Evolutionary conservation across 495 filamentous ascomycete genomes (phyloP).

Genomic region (Aspergillus sclerotioniger): DNA sequence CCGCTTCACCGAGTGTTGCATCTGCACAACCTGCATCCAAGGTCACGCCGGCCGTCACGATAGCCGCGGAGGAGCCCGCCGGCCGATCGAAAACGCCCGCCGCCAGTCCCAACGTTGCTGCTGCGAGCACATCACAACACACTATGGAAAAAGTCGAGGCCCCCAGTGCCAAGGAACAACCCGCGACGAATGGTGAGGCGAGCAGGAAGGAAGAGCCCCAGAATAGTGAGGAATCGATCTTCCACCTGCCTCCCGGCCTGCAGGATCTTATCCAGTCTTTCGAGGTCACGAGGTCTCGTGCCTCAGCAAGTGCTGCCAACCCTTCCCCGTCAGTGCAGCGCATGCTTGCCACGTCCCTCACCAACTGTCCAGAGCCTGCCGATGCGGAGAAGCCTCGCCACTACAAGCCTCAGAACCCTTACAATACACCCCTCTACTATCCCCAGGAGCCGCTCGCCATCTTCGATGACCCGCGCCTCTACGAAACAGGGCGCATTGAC

Average conservation of each 20-base stretch:
- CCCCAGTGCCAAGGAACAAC: conserved; percentile 21
- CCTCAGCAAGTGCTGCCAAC: conserved; percentile 37
- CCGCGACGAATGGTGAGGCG: conserved; percentile 35
- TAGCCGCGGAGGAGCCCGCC: conserved; percentile 35
- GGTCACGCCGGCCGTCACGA: conserved; percentile 35
- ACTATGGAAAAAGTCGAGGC: conserved; percentile 44
- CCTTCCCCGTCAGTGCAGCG: conserved; percentile 64
- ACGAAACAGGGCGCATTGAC: conserved; percentile 73
- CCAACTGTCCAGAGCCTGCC: conserved; percentile 65
- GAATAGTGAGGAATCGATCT: conserved; percentile 79
- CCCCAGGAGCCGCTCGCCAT: conserved; percentile 87
- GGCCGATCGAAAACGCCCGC: conserved; percentile 52
- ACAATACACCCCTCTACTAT: conserved; percentile 79
- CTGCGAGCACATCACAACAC: conserved; percentile 31
- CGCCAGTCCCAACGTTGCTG: conserved; percentile 34
- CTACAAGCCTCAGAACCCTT: conserved; percentile 78
- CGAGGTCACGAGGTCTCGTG: conserved; percentile 73
- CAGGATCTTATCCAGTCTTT: conserved; percentile 89
- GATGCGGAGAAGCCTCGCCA: conserved; percentile 80
- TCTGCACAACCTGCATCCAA: conserved; percentile 53
- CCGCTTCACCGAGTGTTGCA: conserved; percentile 52
- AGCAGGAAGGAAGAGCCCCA: conserved; percentile 29
- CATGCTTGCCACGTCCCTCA: conserved; percentile 69
- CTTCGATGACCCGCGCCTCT: conserved; percentile 86
- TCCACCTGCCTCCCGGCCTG: conserved; percentile 86